phyloP scores from a whole-genome alignment of 352 stramenopile species.

The Pythium brachiatum region DNA sequence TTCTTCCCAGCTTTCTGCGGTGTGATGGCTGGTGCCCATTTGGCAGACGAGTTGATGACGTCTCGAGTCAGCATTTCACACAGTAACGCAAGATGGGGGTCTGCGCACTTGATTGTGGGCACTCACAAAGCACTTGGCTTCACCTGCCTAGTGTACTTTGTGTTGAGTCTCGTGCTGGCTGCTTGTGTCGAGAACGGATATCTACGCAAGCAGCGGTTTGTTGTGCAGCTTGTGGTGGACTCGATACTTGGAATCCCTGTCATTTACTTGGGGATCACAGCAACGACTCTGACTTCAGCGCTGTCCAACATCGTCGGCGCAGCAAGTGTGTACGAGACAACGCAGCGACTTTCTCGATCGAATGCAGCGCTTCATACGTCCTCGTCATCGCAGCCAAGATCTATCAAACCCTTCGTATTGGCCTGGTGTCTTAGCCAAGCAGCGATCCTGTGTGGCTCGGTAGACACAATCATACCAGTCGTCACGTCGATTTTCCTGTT shows the following conservation, averaged over 20 bases:
- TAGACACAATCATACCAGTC: conserved; percentile 41
- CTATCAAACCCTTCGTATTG: conserved; percentile 4
- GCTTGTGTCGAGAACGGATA: conserved; percentile 28
- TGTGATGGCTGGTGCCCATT: conserved; percentile 33
- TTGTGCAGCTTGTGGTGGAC: conserved; percentile 45
- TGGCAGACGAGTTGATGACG: conserved; percentile 30
- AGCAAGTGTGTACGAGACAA: conserved; percentile 9
- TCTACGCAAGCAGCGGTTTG: conserved; percentile 33
- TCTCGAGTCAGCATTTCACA: not conserved
- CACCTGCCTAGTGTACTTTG: conserved; percentile 32
- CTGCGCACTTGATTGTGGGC: conserved; percentile 37
- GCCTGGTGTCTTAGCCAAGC: conserved; percentile 37
- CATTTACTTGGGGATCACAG: conserved; percentile 41
- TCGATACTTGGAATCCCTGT: conserved; percentile 40
- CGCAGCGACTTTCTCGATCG: not conserved
- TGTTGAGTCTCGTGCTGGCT: conserved; percentile 33
- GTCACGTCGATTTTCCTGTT: conserved; percentile 46
- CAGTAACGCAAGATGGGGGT: not conserved
- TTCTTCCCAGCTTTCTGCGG: conserved; percentile 50
- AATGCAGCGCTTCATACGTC: not conserved
- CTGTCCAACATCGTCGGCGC: conserved; percentile 46
- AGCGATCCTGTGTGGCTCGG: conserved; percentile 36
- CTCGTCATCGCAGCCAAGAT: not conserved
- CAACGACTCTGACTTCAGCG: conserved; percentile 43
- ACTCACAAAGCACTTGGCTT: conserved; percentile 44